These are phyloP conservation scores for Aspergillus oerlinghausenensis DNA, from an alignment of 2,329 filamentous ascomycete species.

Conservation along the genomic window DNA sequence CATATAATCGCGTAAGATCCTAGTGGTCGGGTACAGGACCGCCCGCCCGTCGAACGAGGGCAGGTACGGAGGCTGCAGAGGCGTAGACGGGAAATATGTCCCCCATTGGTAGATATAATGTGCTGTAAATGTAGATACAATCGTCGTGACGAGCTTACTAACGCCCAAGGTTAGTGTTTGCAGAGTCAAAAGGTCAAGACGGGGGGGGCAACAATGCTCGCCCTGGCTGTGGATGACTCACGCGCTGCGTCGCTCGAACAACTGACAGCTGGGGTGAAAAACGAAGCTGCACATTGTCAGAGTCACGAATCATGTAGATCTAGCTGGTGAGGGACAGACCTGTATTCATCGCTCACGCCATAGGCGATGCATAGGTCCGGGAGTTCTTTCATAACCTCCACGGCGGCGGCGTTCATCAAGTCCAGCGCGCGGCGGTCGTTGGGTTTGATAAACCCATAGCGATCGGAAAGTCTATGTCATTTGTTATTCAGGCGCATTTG, in stretches of 20 bases:
- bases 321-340: slow-evolving; percentile 13
- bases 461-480: slow-evolving; percentile 64
- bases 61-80: slow-evolving; percentile 63
- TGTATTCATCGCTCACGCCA: slow-evolving; percentile 92
- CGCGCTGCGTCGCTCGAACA: slow-evolving; percentile 84
- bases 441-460: slow-evolving; percentile 83
- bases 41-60: slow-evolving; percentile 92
- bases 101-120: slow-evolving; percentile 84
- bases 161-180: neutral
- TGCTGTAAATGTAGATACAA: slow-evolving; percentile 89
- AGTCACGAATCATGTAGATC: neutral
- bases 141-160: slow-evolving; percentile 84
- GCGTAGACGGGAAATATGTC: slow-evolving; percentile 65
- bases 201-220: neutral
- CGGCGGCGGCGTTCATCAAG: slow-evolving; percentile 93
- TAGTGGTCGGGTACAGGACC: slow-evolving; percentile 78
- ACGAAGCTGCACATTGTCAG: slow-evolving; percentile 63
- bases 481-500: neutral
- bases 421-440: slow-evolving; percentile 84
- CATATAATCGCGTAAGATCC: slow-evolving; percentile 88
- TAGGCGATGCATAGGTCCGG: slow-evolving; percentile 85
- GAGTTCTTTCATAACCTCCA: slow-evolving; percentile 74
- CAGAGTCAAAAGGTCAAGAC: neutral
- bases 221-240: slow-evolving; percentile 35
- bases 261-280: slow-evolving; percentile 71